Base-by-base conservation (phyloP, 305 asterid species). In the Nicotiana rustica region DNA sequence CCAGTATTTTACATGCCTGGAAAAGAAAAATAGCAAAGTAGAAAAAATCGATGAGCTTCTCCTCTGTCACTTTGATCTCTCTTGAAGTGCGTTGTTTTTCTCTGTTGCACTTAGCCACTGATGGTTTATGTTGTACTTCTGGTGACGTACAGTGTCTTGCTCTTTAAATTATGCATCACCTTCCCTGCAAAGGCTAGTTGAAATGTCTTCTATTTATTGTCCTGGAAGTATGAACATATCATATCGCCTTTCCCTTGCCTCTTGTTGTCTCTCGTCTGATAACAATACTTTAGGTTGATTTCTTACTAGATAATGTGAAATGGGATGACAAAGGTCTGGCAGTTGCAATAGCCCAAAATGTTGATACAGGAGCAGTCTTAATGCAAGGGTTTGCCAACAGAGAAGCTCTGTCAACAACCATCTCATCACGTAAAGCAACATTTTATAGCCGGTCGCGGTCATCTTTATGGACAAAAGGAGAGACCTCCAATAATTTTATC, bases 321-420 rank as follows among this genome's bases (percentile, higher is more conserved):
- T 96, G 99, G 98, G 98, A 96, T 6, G 97, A 95, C 76, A 95
- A 93, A 89, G 98, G 99, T 65, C 86, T 96, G 85, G 98, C 94
- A 0, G 99, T 95, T 85, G 99, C 96, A 67, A 95, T 96, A 68
- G 98, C 97, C 68, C 98, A 96, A 88, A 95, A 96, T 84, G 92
- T 96, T 41, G 97, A 96, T 70, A 92, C 94, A 0, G 96, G 98
- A 87, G 98, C 97, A 18, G 83, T 96, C 77, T 85, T 92, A 67
- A 95, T 94, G 99, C 98, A 96, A 93, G 97, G 98, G 38, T 95
- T 95, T 85, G 89, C 88, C 62, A 92, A 95, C 82, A 90, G 86
- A 71, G 97, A 94, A 57, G 98, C 98, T 65, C 93, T 95, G 81
- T 70, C 84, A 21, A 89, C 71, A 44, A 92, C 98, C 35, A 88